Base-by-base conservation (phyloP, 345 rosid species). In the Erodium maritimum region DNA sequence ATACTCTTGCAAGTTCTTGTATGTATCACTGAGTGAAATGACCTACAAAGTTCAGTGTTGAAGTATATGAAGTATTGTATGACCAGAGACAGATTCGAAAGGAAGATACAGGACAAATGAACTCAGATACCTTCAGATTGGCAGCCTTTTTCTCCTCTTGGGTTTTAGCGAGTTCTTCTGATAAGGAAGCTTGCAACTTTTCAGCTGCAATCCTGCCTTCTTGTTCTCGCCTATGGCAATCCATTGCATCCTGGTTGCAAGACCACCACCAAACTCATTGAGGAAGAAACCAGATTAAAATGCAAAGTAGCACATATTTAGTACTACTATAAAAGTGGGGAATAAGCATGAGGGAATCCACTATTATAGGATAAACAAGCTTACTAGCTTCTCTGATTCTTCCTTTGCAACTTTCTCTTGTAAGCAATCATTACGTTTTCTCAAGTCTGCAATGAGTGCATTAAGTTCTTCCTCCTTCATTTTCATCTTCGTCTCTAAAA, bases 1-100 rank as follows among this genome's bases (percentile, higher is more conserved):
- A 70, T 93, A 93, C 69, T 85, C 97, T 69, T 89, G 94, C 67
- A 78, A 59, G 61, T 85, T 82, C 71, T 84, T 93, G 77, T 80
- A 79, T 75, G 73, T 81, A 59, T 83, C 88, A 45, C 85, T 91
- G 46, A 80, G 81, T 18, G 89, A 72, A n/a, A 54, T 61, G 42
- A 73, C 81, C 99, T 89, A 74, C 55, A 76, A 24, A 62, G 46
- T 68, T 53, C 34, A 37, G 1, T 37, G 10, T 37, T 12, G 46
- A 37, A 11, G 8, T 3, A 37, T 5, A 37, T 37, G 6, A 34
- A 54, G 19, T 5, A 50, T 25, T 50, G 46, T 24, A n/a, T 25
- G 7, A 57, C 42, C 19, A 25, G n/a, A n/a, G n/a, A n/a, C n/a
- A 8, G 5, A 52, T 21, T 52, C 48, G 23, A 53, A 6, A 18